Percentiles rank a stretch among this genome's conserved stretches.
Evolutionary conservation across 768 basidiomycete species (phyloP).

Genomic region (Calocera viscosa): DNA sequence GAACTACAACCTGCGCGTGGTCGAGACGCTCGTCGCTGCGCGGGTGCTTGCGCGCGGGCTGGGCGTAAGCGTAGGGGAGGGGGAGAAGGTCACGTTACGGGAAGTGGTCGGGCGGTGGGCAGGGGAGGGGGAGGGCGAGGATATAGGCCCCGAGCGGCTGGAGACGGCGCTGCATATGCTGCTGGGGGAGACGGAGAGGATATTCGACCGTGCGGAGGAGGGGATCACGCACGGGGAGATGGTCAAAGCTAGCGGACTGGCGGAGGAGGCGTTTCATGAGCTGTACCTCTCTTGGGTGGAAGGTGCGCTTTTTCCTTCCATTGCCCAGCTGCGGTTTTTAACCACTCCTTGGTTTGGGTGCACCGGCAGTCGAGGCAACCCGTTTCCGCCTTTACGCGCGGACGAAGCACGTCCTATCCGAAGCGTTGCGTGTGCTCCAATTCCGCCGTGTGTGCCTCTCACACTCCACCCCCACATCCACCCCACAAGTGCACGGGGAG

Average conservation of each 20-base stretch:
- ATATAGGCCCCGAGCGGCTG: conserved; percentile 32
- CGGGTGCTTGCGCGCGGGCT: conserved; percentile 55
- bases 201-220: conserved; percentile 34
- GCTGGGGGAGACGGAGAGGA: conserved; percentile 35
- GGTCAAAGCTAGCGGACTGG: conserved; percentile 50
- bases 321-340: too few species aligned
- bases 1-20: conserved; percentile 79
- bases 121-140: conserved; percentile 34
- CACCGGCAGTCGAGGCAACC: conserved; percentile 52
- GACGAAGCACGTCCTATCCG: conserved; percentile 66
- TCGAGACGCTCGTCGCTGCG: conserved; percentile 77
- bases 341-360: too few species aligned
- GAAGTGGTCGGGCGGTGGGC: conserved; percentile 51
- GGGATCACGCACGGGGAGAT: conserved; percentile 67
- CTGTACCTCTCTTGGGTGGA: conserved; percentile 70
- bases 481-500: conserved; percentile 7
- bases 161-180: conserved; percentile 32
- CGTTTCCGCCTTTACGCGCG: conserved; percentile 76
- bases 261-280: conserved; percentile 42
- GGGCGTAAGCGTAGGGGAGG: conserved; percentile 32
- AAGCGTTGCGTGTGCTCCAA: conserved; percentile 66
- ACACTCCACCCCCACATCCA: conserved; percentile 21
- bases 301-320: conserved; percentile 34
- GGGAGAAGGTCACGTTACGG: conserved; percentile 49
- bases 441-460: conserved; percentile 58